Conservation (phyloP, 2,329 filamentous ascomycete genomes). For the Aspergillus thermomutatus region DNA sequence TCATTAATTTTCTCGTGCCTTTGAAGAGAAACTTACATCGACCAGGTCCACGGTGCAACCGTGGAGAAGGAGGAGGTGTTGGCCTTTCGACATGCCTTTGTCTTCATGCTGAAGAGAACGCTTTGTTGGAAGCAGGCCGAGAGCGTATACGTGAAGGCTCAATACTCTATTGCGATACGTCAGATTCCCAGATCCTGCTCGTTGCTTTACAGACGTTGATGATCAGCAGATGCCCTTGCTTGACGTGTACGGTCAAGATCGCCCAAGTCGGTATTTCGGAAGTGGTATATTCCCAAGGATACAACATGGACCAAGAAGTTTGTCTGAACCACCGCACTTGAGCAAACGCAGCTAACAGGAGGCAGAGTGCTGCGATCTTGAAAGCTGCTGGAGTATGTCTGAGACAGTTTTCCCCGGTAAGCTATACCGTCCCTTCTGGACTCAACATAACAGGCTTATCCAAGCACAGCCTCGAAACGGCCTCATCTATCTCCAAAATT, state of each 20-base stretch:
- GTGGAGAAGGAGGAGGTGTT: slow-evolving; percentile 65
- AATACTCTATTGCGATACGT: slow-evolving; percentile 87
- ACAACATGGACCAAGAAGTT: slow-evolving; percentile 83
- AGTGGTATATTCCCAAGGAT: slow-evolving; percentile 90
- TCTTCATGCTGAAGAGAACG: slow-evolving; percentile 98
- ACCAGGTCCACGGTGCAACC: slow-evolving; percentile 70
- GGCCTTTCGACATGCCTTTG: slow-evolving; percentile 85
- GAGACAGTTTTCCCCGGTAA: slow-evolving; percentile 81
- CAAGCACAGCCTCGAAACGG: slow-evolving; percentile 58
- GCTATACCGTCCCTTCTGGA: slow-evolving; percentile 1
- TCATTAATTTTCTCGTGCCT: background rate
- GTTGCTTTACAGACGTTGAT: slow-evolving; percentile 4
- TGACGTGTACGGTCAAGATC: slow-evolving; percentile 98
- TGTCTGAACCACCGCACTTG: slow-evolving; percentile 7
- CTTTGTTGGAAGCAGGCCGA: slow-evolving; percentile 85
- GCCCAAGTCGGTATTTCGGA: slow-evolving; percentile 93
- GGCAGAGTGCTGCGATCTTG: slow-evolving; percentile 72
- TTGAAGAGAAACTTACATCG: slow-evolving; percentile 5
- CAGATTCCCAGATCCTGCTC: slow-evolving; percentile 16
- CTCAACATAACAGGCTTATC: slow-evolving; percentile 7
- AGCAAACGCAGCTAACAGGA: slow-evolving; percentile 9
- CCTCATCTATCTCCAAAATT: slow-evolving; percentile 59
- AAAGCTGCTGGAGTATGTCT: slow-evolving; percentile 77
- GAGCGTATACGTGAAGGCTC: slow-evolving; percentile 81
- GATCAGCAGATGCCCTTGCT: slow-evolving; percentile 68